Conservation (phyloP, 1,284 basidiomycete species). For the Ceratorhiza oryzae-sativae region DNA sequence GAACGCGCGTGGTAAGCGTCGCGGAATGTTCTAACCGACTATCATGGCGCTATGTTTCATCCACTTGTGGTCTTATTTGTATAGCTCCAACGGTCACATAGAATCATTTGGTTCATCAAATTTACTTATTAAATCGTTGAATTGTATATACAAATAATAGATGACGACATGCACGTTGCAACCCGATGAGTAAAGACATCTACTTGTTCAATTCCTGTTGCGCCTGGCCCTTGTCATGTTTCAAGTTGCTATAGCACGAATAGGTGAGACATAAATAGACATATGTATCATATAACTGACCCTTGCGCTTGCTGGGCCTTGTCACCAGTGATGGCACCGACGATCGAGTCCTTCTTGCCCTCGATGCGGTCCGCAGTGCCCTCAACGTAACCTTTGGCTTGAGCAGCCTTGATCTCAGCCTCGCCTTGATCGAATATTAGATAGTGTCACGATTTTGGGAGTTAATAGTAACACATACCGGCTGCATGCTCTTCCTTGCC, state of each 20-base stretch:
- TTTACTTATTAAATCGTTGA: not conserved
- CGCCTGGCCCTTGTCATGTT: too few relatives aligned
- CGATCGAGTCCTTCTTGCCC: slow-evolving; percentile 72
- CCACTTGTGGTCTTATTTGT: too few relatives aligned
- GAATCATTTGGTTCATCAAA: not conserved
- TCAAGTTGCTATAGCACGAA: not conserved
- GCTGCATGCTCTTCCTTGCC: slow-evolving; percentile 63
- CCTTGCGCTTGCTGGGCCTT: slow-evolving; percentile 63
- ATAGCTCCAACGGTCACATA: too few relatives aligned
- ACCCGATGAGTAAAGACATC: too few relatives aligned
- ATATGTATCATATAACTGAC: slow-evolving; percentile 51
- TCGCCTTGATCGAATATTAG: slow-evolving; percentile 57
- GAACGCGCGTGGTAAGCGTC: too few relatives aligned
- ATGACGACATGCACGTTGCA: too few relatives aligned
- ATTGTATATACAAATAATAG: not conserved
- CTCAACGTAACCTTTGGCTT: slow-evolving; percentile 62
- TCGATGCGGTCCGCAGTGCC: slow-evolving; percentile 64
- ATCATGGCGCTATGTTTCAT: too few relatives aligned
- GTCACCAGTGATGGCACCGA: slow-evolving; percentile 71
- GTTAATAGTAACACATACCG: not conserved
- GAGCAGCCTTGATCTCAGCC: slow-evolving; percentile 61
- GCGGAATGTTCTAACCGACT: too few relatives aligned
- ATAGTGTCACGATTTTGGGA: not conserved
- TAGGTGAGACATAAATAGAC: not conserved
- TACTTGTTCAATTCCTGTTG: too few relatives aligned